Evolutionary conservation across 352 stramenopile species (phyloP), one percentile per base, ranked within the genome.

Genomic region (Thalassiosira allenii): DNA sequence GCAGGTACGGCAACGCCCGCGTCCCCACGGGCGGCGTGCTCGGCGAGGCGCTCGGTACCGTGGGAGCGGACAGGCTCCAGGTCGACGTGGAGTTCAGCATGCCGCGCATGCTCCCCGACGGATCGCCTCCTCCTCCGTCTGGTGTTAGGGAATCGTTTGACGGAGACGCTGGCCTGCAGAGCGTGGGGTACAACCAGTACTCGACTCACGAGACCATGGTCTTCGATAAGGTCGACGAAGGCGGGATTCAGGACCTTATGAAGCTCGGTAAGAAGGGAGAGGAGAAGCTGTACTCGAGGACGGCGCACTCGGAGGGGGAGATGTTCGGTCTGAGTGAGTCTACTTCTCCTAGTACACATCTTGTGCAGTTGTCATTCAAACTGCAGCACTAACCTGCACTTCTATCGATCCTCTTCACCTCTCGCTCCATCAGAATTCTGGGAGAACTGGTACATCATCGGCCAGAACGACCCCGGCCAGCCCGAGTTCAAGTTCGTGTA

Each of bases 361-460:
- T 77, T 22, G 30, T 63, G n/a, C 9, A 65, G n/a, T 1, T n/a
- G 17, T 43, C 30, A 23, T 65, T 41, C n/a, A n/a, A n/a, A n/a
- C n/a, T n/a, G n/a, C n/a, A n/a, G n/a, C n/a, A n/a, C n/a, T n/a
- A n/a, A n/a, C 43, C 9, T n/a, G 34, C 30, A 65, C 14, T 4
- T 17, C 22, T 40, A 44, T 51, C 0, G 34, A 30, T 71, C 33
- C 23, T 54, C 27, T 44, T 51, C 34, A 32, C 49, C 54, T 53
- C 65, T 78, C 2, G 61, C 51, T 54, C 54, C 57, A 62, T 66
- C 27, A 94, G 89, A 94, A 85, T 96, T 96, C 80, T 95, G 92
- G 89, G 92, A 96, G 76, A 96, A 96, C 65, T 96, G 92, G 92
- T 96, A 93, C 73, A 76, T 95, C n/a, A 91, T 95, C 52, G 91